Conservation (phyloP, 371 early-diverging fungal species). For the Coemansia sp. region DNA sequence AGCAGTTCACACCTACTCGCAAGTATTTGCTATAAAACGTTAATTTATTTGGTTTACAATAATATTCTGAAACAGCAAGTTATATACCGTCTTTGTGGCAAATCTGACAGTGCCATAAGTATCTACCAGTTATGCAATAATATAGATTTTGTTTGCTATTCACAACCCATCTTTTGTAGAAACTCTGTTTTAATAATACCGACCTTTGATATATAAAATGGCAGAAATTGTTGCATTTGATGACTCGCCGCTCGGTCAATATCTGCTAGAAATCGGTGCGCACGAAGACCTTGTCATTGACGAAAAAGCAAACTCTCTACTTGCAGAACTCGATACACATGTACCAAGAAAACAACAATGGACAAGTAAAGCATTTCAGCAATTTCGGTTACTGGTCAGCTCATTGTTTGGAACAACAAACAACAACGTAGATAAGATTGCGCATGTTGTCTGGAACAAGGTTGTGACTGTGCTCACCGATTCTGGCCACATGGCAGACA, state of each 20-base stretch:
- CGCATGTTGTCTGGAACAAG: not conserved
- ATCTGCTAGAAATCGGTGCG: constrained; percentile 29
- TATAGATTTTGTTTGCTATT: not conserved
- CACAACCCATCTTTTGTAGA: too few species aligned
- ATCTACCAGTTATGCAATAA: not conserved
- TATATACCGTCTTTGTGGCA: too few species aligned
- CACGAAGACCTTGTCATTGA: constrained; percentile 21
- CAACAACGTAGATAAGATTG: not conserved
- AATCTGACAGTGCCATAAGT: too few species aligned
- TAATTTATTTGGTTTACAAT: too few species aligned
- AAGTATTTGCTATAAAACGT: not conserved
- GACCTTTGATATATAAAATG: constrained; percentile 1
- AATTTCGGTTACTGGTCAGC: not conserved
- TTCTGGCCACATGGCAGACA: constrained; percentile 28
- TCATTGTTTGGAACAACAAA: not conserved
- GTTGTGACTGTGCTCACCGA: constrained; percentile 8
- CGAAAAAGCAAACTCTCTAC: not conserved
- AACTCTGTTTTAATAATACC: not conserved
- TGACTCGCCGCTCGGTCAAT: constrained; percentile 43
- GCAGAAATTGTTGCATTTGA: constrained; percentile 32
- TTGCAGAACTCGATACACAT: not conserved
- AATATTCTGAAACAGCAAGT: too few species aligned
- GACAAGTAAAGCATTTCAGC: not conserved
- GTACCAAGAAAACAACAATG: not conserved
- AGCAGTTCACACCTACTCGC: not conserved